These are phyloP conservation scores for Arabidopsis hybrid DNA, from an alignment of 441 rosid species.

Conservation along the genomic window DNA sequence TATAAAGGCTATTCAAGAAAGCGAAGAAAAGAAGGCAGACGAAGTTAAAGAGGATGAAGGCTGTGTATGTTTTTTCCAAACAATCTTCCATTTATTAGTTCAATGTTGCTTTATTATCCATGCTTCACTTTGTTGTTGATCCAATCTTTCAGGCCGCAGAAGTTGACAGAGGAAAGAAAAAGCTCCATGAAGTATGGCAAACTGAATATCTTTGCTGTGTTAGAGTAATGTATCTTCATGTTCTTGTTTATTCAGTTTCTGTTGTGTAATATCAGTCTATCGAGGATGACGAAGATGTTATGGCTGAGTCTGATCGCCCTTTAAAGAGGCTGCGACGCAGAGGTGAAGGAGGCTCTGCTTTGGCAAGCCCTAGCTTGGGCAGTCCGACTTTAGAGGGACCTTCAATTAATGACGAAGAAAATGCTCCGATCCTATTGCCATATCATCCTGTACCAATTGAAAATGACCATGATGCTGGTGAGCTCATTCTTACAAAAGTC, in stretches of 20 bases:
- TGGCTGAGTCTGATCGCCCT: conserved; percentile 63
- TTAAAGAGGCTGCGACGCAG: conserved; percentile 70
- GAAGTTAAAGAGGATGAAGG: conserved; percentile 32
- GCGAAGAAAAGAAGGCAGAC: conserved; percentile 18
- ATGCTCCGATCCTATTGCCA: conserved; percentile 26
- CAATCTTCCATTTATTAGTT: not conserved
- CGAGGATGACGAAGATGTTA: conserved; percentile 57
- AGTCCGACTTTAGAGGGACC: conserved; percentile 47
- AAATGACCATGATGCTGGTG: conserved; percentile 41
- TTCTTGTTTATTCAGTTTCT: conserved; percentile 22
- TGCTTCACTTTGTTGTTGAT: conserved; percentile 35
- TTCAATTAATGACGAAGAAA: conserved; percentile 47
- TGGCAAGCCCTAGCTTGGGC: conserved; percentile 37
- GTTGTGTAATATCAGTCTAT: conserved; percentile 45
- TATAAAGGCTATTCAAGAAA: conserved; percentile 23
- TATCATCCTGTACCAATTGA: conserved; percentile 39
- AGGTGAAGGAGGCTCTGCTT: conserved; percentile 55
- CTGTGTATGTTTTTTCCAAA: conserved; percentile 35
- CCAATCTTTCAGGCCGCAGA: conserved; percentile 51
- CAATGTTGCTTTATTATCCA: conserved; percentile 13
- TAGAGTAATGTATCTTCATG: conserved; percentile 22
- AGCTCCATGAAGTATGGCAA: conserved; percentile 48
- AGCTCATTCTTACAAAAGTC: conserved; percentile 59
- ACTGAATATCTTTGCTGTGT: conserved; percentile 12
- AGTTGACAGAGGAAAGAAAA: conserved; percentile 32